These are phyloP conservation scores for Aspergillus spinulosporus DNA, from an alignment of 2,329 filamentous ascomycete genomes.

Conservation along the genomic window DNA sequence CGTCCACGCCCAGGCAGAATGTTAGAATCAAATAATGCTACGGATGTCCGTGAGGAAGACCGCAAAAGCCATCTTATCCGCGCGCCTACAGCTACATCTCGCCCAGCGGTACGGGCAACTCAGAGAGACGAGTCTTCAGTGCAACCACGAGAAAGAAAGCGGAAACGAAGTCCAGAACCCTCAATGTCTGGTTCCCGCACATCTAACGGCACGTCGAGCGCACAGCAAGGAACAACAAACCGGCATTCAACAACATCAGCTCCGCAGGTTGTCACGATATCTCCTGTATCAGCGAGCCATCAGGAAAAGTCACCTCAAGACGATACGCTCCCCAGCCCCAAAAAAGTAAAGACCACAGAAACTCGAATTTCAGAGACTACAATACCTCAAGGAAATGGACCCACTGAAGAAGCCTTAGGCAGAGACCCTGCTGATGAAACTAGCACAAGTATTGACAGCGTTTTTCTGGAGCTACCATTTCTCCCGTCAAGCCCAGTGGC, in stretches of 20 bases:
- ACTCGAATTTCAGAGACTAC: background rate
- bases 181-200: background rate
- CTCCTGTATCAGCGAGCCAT: background rate
- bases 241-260: background rate
- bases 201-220: background rate
- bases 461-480: slow-evolving; percentile 35
- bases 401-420: background rate
- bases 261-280: background rate
- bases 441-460: slow-evolving; percentile 21
- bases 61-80: slow-evolving; percentile 7
- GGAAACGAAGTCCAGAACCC: slow-evolving; percentile 22
- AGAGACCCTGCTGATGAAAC: slow-evolving; percentile 1
- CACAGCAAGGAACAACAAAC: slow-evolving; percentile 12
- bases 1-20: slow-evolving; percentile 36
- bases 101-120: background rate
- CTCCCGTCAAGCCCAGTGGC: slow-evolving; percentile 26
- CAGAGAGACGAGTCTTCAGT: slow-evolving; percentile 3
- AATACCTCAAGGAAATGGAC: background rate
- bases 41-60: background rate
- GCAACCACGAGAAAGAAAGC: slow-evolving; percentile 20
- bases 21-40: slow-evolving; percentile 8
- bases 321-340: background rate
- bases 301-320: background rate
- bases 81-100: slow-evolving; percentile 9
- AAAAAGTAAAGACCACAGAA: slow-evolving; percentile 2